Base-by-base conservation (phyloP, 1,284 basidiomycete species). In the Ceratobasidium papillatum region DNA sequence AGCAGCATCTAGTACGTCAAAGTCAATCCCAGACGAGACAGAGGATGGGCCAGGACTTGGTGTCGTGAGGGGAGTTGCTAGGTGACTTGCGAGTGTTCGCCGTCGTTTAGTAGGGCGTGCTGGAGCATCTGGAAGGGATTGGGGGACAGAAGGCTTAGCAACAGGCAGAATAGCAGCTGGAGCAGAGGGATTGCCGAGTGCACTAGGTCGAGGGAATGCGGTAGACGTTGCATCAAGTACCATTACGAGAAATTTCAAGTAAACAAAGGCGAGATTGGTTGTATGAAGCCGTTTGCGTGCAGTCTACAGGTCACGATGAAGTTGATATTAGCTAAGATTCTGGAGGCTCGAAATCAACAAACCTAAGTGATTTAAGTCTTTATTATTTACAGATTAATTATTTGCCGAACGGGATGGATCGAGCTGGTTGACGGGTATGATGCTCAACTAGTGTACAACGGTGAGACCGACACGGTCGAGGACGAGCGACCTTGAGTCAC, bases 1-100 rank as follows among this genome's bases (percentile, higher is more conserved):
- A 41, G 76, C 76, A 47, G 59, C 66, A 65, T 73, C 74, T 5
- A 72, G 69, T 1, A 14, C 69, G 22, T 72, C 69, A 3, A 72
- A 45, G 11, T 72, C 69, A 17, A 62, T 5, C n/a, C 25, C 61
- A 38, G 34, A 7, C 2, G 58, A 38, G n/a, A 69, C 38, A 12
- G 65, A 54, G 14, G 66, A 45, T 2, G 69, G 58, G 7, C 56
- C 45, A 34, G 69, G 58, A 36, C 45, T 72, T 38, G 69, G 32
- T 27, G 58, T 62, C 19, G 45, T 11, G 27, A 47, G 27, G 36
- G 69, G 36, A 2, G 41, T 30, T 14, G 14, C 36, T 19, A 38
- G 22, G 5, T 45, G 17, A 27, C n/a, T n/a, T n/a, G 51, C 45
- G 9, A 2, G n/a, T 19, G 32, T 72, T 49, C 69, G 69, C 52